Conservation (phyloP, 208 protist genomes). For the Acanthamoeba royreba region DNA sequence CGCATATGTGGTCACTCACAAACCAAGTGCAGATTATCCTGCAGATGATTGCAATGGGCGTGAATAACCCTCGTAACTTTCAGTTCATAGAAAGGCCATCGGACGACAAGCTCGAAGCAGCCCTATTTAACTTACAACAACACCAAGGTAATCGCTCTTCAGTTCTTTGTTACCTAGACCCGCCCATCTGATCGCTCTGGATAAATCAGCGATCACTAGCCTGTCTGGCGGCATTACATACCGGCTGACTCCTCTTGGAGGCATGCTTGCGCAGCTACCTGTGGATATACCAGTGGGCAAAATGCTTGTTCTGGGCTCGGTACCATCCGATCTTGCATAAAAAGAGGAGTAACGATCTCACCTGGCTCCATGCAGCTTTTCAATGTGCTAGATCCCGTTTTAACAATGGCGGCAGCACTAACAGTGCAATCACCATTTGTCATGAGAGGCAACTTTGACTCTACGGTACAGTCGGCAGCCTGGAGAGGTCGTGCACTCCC, state of each 20-base stretch:
- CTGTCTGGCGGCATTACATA: neutral
- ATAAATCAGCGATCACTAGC: neutral
- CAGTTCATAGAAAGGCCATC: constrained; percentile 40
- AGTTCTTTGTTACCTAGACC: neutral
- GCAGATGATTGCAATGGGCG: constrained; percentile 39
- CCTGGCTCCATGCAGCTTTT: neutral
- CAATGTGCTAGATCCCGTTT: constrained; percentile 11
- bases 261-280: constrained; percentile 53
- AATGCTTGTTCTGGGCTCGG: constrained; percentile 54
- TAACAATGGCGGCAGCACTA: constrained; percentile 56
- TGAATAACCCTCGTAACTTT: constrained; percentile 13
- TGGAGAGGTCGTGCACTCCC: neutral
- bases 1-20: neutral
- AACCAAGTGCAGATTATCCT: neutral
- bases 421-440: constrained; percentile 58
- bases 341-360: too few relatives aligned
- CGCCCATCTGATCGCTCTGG: too few relatives aligned
- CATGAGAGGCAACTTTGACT: neutral
- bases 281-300: constrained; percentile 59
- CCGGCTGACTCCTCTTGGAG: constrained; percentile 40
- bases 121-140: constrained; percentile 19
- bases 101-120: constrained; percentile 10
- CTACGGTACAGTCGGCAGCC: neutral
- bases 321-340: neutral
- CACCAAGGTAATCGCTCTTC: neutral